A percentile compares a stretch with the other conserved stretches of the same genome.
Evolutionary conservation across 148 eudicot species (phyloP).

Genomic region (Persicaria tinctoria): DNA sequence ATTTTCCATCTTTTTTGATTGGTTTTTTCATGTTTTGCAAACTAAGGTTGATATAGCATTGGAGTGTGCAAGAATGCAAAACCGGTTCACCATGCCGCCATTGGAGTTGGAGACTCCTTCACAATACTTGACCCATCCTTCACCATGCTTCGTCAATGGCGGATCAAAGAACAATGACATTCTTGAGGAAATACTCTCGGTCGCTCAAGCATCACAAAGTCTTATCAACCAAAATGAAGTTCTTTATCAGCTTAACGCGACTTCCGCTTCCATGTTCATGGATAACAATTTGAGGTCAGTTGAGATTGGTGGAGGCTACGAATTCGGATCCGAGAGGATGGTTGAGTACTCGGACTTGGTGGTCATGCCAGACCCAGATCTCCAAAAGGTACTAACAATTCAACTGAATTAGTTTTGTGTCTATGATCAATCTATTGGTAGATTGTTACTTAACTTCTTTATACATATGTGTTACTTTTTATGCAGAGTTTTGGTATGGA

Average conservation of each 20-base stretch:
- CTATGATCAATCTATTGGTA: slow-evolving; percentile 16
- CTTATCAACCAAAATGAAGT: slow-evolving; percentile 26
- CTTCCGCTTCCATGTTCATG: background rate
- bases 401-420: background rate
- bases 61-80: slow-evolving; percentile 84
- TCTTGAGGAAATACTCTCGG: slow-evolving; percentile 54
- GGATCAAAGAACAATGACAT: slow-evolving; percentile 5
- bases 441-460: background rate
- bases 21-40: background rate
- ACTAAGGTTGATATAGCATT: slow-evolving; percentile 73
- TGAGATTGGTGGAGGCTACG: slow-evolving; percentile 26
- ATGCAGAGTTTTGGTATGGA: slow-evolving; percentile 10
- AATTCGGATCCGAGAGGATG: slow-evolving; percentile 33
- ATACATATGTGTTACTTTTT: background rate
- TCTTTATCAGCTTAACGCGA: background rate
- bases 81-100: slow-evolving; percentile 68
- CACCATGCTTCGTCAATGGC: background rate
- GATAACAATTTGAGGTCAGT: slow-evolving; percentile 18
- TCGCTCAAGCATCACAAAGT: slow-evolving; percentile 62
- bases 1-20: background rate
- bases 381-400: slow-evolving; percentile 37
- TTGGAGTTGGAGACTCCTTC: slow-evolving; percentile 61
- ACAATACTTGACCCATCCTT: slow-evolving; percentile 14
- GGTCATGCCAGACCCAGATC: slow-evolving; percentile 44
- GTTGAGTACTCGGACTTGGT: slow-evolving; percentile 68